Evolutionary conservation across 2,329 filamentous ascomycete species (phyloP).

Genomic region (Penicillium sp.): DNA sequence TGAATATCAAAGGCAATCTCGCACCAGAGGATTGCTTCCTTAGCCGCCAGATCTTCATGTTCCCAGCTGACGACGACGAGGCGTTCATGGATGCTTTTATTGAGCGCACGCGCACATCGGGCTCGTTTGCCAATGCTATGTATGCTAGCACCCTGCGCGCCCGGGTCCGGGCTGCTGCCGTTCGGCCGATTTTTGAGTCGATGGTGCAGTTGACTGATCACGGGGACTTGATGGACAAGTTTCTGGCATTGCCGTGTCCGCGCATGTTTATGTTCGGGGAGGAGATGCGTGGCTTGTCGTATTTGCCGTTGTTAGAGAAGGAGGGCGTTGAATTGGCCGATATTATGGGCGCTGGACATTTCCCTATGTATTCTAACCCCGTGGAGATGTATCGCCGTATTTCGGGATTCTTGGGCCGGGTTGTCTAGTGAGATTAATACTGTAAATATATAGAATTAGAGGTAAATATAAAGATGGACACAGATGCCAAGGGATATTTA

Average conservation of each 20-base stretch:
- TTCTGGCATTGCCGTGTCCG: constrained; percentile 15
- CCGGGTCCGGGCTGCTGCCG: constrained; percentile 17
- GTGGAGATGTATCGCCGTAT: constrained; percentile 26
- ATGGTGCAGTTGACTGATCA: constrained; percentile 26
- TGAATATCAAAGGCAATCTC: constrained; percentile 27
- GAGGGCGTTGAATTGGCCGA: constrained; percentile 23
- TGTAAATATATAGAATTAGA: not conserved
- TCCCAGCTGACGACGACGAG: constrained; percentile 12
- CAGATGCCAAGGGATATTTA: not conserved
- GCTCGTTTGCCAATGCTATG: constrained; percentile 15
- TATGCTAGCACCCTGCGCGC: constrained; percentile 22
- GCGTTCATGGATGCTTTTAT: constrained; percentile 23
- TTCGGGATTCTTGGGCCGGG: constrained; percentile 14
- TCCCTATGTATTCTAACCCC: constrained; percentile 31
- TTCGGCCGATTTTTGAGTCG: constrained; percentile 24
- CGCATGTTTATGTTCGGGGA: constrained; percentile 28
- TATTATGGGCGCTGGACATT: constrained; percentile 24
- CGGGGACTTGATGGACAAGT: constrained; percentile 19
- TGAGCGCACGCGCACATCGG: constrained; percentile 11
- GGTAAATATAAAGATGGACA: not conserved
- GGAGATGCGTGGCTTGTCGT: constrained; percentile 20
- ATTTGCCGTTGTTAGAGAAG: constrained; percentile 16
- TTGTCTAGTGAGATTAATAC: not conserved
- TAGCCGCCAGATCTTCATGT: constrained; percentile 25
- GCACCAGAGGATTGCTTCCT: constrained; percentile 28